Base-by-base conservation (phyloP, 192 early-diverging fungal species). In the Coemansia reversa region DNA sequence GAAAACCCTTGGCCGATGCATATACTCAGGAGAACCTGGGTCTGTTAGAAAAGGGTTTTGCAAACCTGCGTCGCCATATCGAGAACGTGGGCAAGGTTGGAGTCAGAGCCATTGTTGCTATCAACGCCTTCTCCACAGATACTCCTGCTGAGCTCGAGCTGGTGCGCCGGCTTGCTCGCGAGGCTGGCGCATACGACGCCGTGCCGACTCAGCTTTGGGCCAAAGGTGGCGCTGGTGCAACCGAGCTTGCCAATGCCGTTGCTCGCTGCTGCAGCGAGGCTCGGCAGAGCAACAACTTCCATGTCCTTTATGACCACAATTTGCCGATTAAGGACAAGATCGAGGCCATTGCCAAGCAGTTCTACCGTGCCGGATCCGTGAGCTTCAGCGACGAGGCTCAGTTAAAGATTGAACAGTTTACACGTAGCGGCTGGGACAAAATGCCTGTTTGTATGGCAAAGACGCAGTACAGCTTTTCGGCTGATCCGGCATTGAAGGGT, bases 361-460 rank as follows among this genome's bases (percentile, higher is more conserved):
- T 96, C 80, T 99, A 99, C 84, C 91, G 97, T 20, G 97, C 97
- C 9, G 91, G 89, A 56, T 95, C 93, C 5, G 89, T 99, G 56
- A 88, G 90, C 56, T 84, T 94, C 25, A 90, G 86, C 60, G 88
- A 93, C 18, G 70, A 86, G 52, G 95, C 97, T n/a, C 84, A 88
- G 64, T 77, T 82, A 65, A 99, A 99, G 86, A 88, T 98, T 33
- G 91, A 88, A 60, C 81, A 85, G 25, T 99, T 96, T 68, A 94
- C 93, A 1, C 62, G 67, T 12, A 90, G 90, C 80, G 95, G 95
- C 19, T 99, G 96, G 82, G 87, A 68, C 45, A 81, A 89, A 24
- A 76, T 98, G 67, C 95, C 95, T 6, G 92, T 99, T 32, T 99
- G 97, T 79, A 99, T 99, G 97, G 97, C 97, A 39, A 99, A 99